phyloP scores from a whole-genome alignment of 148 eudicot species.

The Selenicereus undatus region DNA sequence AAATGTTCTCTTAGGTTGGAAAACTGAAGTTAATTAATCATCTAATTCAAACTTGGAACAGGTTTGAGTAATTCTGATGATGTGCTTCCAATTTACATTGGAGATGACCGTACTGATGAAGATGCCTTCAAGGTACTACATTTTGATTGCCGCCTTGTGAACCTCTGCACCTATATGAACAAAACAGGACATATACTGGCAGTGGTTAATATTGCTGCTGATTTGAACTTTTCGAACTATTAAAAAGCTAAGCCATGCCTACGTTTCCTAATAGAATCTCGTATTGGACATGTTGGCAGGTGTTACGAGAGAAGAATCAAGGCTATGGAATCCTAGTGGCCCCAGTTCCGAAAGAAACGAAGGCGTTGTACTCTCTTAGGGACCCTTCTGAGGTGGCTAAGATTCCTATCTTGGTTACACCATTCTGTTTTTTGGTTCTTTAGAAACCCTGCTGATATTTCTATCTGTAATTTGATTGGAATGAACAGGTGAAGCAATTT shows the following conservation, averaged over 20 bases:
- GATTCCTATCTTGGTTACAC: not conserved
- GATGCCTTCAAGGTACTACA: conserved; percentile 74
- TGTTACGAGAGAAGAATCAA: conserved; percentile 43
- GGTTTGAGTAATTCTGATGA: conserved; percentile 47
- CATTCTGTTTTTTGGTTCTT: not conserved
- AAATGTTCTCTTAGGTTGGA: not conserved
- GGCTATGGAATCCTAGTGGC: conserved; percentile 84
- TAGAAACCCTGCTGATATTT: not conserved
- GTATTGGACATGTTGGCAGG: conserved; percentile 30
- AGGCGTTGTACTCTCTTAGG: conserved; percentile 67
- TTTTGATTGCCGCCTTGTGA: not conserved
- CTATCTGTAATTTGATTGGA: not conserved
- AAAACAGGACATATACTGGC: too few relatives aligned
- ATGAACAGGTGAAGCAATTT: conserved; percentile 49
- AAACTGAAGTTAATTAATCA: not conserved
- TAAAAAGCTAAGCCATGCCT: not conserved
- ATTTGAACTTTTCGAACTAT: not conserved
- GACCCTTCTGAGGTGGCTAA: conserved; percentile 55
- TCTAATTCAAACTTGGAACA: conserved; percentile 18
- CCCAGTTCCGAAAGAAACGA: conserved; percentile 63
- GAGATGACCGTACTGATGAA: conserved; percentile 90
- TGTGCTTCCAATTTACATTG: conserved; percentile 80
- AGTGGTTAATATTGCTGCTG: too few relatives aligned
- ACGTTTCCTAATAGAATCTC: not conserved
- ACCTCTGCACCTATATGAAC: too few relatives aligned